Percentiles rank a stretch among this genome's conserved stretches.
These are phyloP conservation scores for Pachysandra terminalis DNA, from an alignment of 164 flowering plant genomes.

Conservation along the genomic window DNA sequence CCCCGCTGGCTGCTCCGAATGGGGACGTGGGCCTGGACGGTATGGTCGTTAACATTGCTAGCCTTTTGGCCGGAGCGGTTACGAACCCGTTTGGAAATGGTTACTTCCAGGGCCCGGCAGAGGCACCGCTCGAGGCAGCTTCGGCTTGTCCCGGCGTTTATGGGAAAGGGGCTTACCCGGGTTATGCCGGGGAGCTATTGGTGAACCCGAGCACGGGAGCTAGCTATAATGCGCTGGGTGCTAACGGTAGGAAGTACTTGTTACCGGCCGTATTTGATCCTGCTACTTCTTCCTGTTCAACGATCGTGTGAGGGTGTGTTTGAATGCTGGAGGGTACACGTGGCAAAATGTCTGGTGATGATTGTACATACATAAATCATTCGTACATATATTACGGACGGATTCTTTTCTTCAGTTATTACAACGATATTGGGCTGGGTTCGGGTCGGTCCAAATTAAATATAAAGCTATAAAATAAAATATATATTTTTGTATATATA, in stretches of 20 bases:
- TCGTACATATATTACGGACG: no score
- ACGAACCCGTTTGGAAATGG: slow-evolving; percentile 25
- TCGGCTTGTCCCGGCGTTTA: slow-evolving; percentile 24
- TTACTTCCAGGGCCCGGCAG: slow-evolving; percentile 16
- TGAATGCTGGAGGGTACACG: no score
- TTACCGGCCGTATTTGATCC: slow-evolving; percentile 28
- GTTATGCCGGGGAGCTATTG: slow-evolving; percentile 26
- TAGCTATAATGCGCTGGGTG: slow-evolving; percentile 31
- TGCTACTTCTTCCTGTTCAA: slow-evolving; percentile 27
- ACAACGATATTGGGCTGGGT: no score
- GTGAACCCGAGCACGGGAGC: slow-evolving; percentile 21
- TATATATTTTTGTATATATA: no score
- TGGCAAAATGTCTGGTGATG: neutral
- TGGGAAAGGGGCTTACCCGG: slow-evolving; percentile 32
- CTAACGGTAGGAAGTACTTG: slow-evolving; percentile 21
- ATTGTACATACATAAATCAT: neutral
- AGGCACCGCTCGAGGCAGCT: slow-evolving; percentile 21
- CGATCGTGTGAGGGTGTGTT: slow-evolving; percentile 32
- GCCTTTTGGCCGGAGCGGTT: slow-evolving; percentile 24
- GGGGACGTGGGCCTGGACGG: slow-evolving; percentile 27
- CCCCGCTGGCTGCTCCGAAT: slow-evolving; percentile 23
- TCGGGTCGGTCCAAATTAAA: no score
- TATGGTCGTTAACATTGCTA: slow-evolving; percentile 23
- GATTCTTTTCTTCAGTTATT: no score
- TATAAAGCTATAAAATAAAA: no score